Conservation (phyloP, 331 rosid species). For the Ulmus americana region DNA sequence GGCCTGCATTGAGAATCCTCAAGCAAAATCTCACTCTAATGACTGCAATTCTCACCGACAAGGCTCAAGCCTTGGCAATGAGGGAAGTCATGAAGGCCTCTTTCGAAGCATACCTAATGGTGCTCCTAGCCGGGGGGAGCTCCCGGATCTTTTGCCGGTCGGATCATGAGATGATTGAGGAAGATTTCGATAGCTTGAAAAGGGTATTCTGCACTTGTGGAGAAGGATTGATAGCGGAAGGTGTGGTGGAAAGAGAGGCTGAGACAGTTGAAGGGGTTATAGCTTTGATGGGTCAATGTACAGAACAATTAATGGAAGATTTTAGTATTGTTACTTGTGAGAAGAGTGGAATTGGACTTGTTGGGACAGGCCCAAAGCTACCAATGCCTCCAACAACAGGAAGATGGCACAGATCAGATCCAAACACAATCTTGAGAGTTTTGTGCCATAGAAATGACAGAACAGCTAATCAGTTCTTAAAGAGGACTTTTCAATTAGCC, state of each 20-base stretch:
- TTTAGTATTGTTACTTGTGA: conserved; percentile 68
- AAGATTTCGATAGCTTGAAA: conserved; percentile 72
- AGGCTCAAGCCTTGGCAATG: conserved; percentile 73
- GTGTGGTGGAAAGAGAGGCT: conserved; percentile 69
- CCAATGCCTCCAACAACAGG: conserved; percentile 95
- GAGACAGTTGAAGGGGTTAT: conserved; percentile 67
- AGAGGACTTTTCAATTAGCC: conserved; percentile 72
- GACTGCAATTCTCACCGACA: conserved; percentile 46
- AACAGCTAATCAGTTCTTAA: conserved; percentile 65
- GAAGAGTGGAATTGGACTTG: conserved; percentile 59
- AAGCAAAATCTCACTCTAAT: conserved; percentile 79
- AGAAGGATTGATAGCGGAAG: conserved; percentile 73
- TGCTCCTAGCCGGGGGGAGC: conserved; percentile 82
- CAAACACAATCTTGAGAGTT: conserved; percentile 82
- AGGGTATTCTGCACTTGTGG: conserved; percentile 55
- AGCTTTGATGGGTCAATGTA: conserved; percentile 51
- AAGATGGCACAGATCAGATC: conserved; percentile 80
- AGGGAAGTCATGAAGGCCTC: conserved; percentile 83
- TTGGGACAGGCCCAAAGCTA: conserved; percentile 50
- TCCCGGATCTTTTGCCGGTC: conserved; percentile 50
- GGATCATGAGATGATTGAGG: conserved; percentile 56
- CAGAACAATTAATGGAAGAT: conserved; percentile 80
- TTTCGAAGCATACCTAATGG: conserved; percentile 81
- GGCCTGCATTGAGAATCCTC: conserved; percentile 58
- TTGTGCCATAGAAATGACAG: conserved; percentile 73